phyloP scores from a whole-genome alignment of 805 yeast species.

The Candida arabinofermentans region DNA sequence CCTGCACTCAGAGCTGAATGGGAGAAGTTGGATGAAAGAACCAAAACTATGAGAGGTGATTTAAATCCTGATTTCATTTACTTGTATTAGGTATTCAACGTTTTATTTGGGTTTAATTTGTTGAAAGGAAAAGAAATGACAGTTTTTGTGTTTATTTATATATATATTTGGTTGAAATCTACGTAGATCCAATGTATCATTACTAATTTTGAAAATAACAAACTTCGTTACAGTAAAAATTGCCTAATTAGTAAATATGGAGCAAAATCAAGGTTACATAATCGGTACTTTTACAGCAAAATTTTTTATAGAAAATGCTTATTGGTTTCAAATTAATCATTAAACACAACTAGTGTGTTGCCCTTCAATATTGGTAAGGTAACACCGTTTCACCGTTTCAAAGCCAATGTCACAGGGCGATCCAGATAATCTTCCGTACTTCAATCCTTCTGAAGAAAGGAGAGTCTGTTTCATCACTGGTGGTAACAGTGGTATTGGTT shows the following conservation, averaged over 20 bases:
- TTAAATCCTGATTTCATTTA: conserved; percentile 43
- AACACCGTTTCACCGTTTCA: no score
- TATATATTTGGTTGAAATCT: not conserved
- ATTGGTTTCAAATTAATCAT: no score
- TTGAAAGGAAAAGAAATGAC: not conserved
- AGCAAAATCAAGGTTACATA: not conserved
- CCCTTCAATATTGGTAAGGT: no score
- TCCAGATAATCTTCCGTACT: conserved; percentile 56
- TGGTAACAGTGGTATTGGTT: conserved; percentile 80
- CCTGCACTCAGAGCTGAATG: conserved; percentile 27
- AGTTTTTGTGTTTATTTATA: not conserved
- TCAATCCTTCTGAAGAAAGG: conserved; percentile 49
- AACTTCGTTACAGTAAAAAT: not conserved
- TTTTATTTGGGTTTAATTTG: not conserved
- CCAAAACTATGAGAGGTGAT: conserved; percentile 32
- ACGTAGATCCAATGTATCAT: no score
- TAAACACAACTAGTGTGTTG: no score
- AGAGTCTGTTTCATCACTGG: conserved; percentile 75
- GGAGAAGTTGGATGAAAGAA: conserved; percentile 24
- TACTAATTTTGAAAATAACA: no score
- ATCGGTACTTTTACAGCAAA: no score
- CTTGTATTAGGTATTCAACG: conserved; percentile 31
- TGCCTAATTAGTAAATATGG: not conserved
- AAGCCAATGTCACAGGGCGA: conserved; percentile 18
- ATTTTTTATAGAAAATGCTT: no score